Conservation (phyloP, 768 basidiomycete species). For the Phlebiopsis gigantea region DNA sequence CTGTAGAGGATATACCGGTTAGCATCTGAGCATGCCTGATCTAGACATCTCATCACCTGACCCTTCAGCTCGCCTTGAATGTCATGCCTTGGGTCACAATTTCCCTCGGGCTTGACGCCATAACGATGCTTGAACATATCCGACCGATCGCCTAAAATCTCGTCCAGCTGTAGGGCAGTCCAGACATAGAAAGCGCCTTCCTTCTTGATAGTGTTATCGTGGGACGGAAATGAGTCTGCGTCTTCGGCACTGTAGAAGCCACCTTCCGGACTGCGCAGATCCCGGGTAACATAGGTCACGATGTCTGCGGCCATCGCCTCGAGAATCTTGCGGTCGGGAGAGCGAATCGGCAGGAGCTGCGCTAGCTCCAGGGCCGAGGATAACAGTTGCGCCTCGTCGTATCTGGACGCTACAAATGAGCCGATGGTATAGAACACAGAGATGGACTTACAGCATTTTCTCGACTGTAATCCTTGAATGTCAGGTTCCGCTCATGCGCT, state of each 20-base stretch:
- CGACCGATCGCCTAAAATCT: constrained; percentile 25
- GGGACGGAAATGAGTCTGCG: constrained; percentile 31
- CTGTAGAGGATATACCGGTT: constrained; percentile 3
- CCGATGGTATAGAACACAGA: not conserved
- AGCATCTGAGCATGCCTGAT: not conserved
- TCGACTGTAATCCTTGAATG: constrained; percentile 22
- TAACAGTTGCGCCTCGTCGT: constrained; percentile 36
- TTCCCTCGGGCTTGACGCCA: constrained; percentile 30
- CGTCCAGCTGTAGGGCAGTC: constrained; percentile 28
- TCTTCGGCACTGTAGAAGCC: constrained; percentile 37
- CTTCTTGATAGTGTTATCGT: constrained; percentile 23
- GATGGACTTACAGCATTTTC: constrained; percentile 26
- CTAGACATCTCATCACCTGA: constrained; percentile 10
- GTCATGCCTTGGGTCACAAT: constrained; percentile 33
- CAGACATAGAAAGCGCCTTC: constrained; percentile 38
- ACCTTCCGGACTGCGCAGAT: constrained; percentile 29
- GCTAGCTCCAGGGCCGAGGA: constrained; percentile 18
- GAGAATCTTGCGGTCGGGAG: constrained; percentile 11
- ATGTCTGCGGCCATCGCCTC: constrained; percentile 29
- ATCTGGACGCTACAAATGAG: constrained; percentile 14
- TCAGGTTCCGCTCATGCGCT: not conserved
- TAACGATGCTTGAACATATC: constrained; percentile 28
- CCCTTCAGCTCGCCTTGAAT: constrained; percentile 31
- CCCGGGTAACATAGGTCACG: constrained; percentile 28
- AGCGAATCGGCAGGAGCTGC: constrained; percentile 13